Evolutionary conservation across 2,329 filamentous ascomycete species (phyloP).

Genomic region (Fusarium haematococcum): DNA sequence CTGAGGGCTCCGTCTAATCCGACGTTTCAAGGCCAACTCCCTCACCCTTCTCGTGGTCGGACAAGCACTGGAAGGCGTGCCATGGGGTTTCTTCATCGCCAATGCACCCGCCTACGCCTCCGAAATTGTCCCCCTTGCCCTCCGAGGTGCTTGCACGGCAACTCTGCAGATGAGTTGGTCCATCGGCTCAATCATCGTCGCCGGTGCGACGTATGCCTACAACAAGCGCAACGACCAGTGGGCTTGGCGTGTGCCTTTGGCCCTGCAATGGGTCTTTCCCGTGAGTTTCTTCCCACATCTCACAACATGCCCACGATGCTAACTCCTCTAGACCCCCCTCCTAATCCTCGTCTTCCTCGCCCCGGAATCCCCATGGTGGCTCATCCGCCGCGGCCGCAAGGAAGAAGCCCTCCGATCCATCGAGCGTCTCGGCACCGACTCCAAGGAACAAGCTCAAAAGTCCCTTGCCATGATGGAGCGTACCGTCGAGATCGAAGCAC

Average conservation of each 20-base stretch:
- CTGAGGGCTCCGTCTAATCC: neutral
- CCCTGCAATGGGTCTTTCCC: conserved; percentile 68
- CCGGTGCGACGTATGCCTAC: conserved; percentile 65
- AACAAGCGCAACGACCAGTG: conserved; percentile 48
- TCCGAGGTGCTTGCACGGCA: conserved; percentile 66
- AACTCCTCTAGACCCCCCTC: conserved; percentile 47
- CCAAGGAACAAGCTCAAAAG: conserved; percentile 41
- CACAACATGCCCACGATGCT: neutral
- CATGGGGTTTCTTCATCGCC: conserved; percentile 72
- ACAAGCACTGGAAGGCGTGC: conserved; percentile 68
- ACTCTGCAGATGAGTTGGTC: conserved; percentile 74
- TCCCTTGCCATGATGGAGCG: conserved; percentile 68
- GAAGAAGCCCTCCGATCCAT: conserved; percentile 57
- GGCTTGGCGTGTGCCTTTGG: conserved; percentile 59
- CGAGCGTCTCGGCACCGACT: conserved; percentile 55
- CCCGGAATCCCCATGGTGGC: conserved; percentile 65
- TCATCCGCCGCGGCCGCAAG: conserved; percentile 58
- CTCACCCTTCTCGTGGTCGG: conserved; percentile 57
- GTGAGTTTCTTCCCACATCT: conserved; percentile 31
- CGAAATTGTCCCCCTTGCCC: conserved; percentile 67
- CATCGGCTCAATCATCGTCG: conserved; percentile 69
- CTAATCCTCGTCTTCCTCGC: conserved; percentile 62
- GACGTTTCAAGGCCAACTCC: conserved; percentile 40
- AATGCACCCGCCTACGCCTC: conserved; percentile 69
- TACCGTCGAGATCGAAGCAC: conserved; percentile 62